Evolutionary conservation across 306 rosid species (phyloP).

Genomic region (Vigna nakashimae): DNA sequence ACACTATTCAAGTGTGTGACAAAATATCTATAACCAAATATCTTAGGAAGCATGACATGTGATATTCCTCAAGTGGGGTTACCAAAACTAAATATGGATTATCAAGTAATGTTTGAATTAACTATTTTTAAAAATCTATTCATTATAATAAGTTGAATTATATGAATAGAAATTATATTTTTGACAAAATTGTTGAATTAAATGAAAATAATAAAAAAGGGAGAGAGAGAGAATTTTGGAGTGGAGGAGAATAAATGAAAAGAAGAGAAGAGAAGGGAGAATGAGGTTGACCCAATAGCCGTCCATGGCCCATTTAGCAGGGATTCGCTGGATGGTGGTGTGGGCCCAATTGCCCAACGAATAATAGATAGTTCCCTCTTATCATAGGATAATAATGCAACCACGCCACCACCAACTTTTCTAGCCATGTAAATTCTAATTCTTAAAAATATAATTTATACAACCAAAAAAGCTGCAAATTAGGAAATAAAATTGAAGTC

Average conservation of each 20-base stretch:
- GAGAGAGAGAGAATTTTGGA: neutral
- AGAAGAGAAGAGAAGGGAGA: neutral
- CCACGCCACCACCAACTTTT: conserved; percentile 25
- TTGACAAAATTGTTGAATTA: neutral
- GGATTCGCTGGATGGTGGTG: conserved; percentile 37
- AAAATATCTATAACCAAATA: conserved; percentile 1
- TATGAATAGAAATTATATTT: neutral
- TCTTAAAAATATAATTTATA: neutral
- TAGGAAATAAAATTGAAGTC: no score
- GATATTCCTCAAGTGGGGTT: conserved; percentile 13
- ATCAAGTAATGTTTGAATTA: neutral
- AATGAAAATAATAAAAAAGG: neutral
- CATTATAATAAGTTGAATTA: neutral
- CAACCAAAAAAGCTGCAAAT: no score
- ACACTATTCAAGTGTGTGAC: neutral
- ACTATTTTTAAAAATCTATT: neutral
- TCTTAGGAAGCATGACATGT: conserved; percentile 9
- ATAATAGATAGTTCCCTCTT: conserved; percentile 30
- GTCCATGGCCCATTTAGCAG: conserved; percentile 47
- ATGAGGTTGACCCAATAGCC: conserved; percentile 36
- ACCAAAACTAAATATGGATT: neutral
- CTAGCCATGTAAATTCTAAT: conserved; percentile 8
- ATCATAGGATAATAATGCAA: conserved; percentile 35
- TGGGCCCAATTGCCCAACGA: conserved; percentile 45
- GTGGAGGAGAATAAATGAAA: conserved; percentile 36